These are phyloP conservation scores for Botryobasidium botryosum DNA, from an alignment of 768 basidiomycete species.

Conservation along the genomic window DNA sequence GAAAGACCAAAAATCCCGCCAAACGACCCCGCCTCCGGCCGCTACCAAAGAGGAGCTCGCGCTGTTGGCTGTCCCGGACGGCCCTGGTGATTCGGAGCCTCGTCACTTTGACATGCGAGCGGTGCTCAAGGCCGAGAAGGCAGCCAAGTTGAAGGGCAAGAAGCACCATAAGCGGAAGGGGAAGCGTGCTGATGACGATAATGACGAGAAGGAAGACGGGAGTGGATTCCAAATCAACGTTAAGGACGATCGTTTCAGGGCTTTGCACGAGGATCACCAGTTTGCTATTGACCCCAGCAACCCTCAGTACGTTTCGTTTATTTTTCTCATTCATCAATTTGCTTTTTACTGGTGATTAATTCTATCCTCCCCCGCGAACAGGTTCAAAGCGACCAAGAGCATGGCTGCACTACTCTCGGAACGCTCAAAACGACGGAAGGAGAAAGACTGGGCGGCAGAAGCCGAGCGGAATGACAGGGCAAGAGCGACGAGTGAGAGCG, in stretches of 20 bases:
- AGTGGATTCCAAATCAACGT: conserved; percentile 64
- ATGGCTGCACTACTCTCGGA: conserved; percentile 80
- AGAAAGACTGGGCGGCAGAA: conserved; percentile 12
- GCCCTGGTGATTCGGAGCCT: conserved; percentile 32
- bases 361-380: conserved; percentile 19
- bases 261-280: conserved; percentile 71
- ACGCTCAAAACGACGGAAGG: conserved; percentile 46
- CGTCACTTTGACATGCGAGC: conserved; percentile 85
- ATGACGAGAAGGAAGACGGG: conserved; percentile 47
- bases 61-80: conserved; percentile 40
- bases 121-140: conserved; percentile 74
- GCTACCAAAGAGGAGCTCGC: conserved; percentile 50
- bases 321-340: background rate
- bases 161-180: conserved; percentile 26
- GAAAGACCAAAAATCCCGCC: conserved; percentile 14
- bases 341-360: background rate
- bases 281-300: conserved; percentile 95
- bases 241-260: conserved; percentile 75
- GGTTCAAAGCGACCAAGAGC: conserved; percentile 83
- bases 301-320: conserved; percentile 52
- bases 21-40: conserved; percentile 14
- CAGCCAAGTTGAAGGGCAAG: conserved; percentile 21
- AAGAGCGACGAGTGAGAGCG: conserved; percentile 11
- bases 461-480: background rate
- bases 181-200: conserved; percentile 29